These are phyloP conservation scores for Mycena capillaripes DNA, from an alignment of 768 basidiomycete species.

Conservation along the genomic window DNA sequence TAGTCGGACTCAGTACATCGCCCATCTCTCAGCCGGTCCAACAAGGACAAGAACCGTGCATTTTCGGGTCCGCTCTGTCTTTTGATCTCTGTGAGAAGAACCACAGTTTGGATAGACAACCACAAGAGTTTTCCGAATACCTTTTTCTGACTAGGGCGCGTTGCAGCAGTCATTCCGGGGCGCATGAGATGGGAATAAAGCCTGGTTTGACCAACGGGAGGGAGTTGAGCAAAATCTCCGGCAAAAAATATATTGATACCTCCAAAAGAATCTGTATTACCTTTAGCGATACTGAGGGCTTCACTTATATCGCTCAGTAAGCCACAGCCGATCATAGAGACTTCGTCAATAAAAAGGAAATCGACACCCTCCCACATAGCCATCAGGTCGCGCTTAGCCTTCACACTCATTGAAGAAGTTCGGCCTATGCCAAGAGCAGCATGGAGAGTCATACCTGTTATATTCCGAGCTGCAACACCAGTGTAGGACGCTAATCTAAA, in stretches of 20 bases:
- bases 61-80: not conserved
- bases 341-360: not conserved
- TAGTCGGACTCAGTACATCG: not conserved
- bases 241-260: conserved; percentile 58
- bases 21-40: no score
- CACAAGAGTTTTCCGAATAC: conserved; percentile 27
- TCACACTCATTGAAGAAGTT: not conserved
- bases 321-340: not conserved
- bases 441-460: not conserved
- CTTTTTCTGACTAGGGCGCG: not conserved
- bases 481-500: not conserved
- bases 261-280: conserved; percentile 47
- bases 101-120: conserved; percentile 13
- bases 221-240: conserved; percentile 58
- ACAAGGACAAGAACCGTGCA: no score
- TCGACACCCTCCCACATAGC: not conserved
- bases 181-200: not conserved
- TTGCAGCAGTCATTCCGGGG: not conserved
- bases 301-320: conserved; percentile 10
- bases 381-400: not conserved
- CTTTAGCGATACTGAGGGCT: conserved; percentile 50
- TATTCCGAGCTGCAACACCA: not conserved
- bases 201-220: conserved; percentile 1
- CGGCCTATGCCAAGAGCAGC: not conserved
- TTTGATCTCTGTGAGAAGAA: not conserved